Percentiles rank a stretch among this genome's conserved stretches.
Conservation (phyloP, 768 basidiomycete species). For the Cystobasidium ongulense region DNA sequence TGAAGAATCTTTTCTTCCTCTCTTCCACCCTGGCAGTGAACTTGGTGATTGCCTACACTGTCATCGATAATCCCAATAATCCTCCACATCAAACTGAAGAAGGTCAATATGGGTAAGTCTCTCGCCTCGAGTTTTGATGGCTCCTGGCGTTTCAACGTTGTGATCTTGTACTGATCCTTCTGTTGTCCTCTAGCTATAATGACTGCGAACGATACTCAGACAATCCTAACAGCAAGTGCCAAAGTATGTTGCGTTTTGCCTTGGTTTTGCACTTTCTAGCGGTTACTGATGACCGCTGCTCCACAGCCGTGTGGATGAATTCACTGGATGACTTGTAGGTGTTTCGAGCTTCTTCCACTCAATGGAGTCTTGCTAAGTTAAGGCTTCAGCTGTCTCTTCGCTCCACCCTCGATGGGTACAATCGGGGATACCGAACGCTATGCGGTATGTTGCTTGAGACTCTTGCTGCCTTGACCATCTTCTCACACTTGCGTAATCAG, state of each 20-base stretch:
- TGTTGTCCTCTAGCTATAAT: conserved; percentile 28
- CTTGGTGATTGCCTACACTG: background rate
- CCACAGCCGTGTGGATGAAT: conserved; percentile 36
- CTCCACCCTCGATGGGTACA: conserved; percentile 38
- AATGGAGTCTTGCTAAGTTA: background rate
- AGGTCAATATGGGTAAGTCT: conserved; percentile 34
- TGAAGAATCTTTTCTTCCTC: background rate
- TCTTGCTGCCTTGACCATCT: background rate
- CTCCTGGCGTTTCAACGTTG: too few relatives aligned
- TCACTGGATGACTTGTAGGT: conserved; percentile 51
- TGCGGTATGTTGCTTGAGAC: conserved; percentile 26
- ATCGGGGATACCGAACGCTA: conserved; percentile 58
- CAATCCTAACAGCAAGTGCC: conserved; percentile 31
- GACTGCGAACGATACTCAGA: conserved; percentile 35
- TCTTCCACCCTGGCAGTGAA: background rate
- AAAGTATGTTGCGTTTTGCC: conserved; percentile 16
- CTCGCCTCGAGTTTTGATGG: background rate
- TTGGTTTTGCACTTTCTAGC: background rate
- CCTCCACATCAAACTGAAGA: conserved; percentile 35
- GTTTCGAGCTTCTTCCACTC: background rate
- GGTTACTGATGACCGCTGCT: background rate
- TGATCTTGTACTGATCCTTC: background rate
- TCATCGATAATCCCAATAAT: conserved; percentile 30
- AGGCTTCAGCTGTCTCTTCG: conserved; percentile 32
- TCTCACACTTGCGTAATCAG: conserved; percentile 33